Evolutionary conservation across 805 yeast genomes (phyloP).

Genomic region (Kodamaea kaohsiungensis): DNA sequence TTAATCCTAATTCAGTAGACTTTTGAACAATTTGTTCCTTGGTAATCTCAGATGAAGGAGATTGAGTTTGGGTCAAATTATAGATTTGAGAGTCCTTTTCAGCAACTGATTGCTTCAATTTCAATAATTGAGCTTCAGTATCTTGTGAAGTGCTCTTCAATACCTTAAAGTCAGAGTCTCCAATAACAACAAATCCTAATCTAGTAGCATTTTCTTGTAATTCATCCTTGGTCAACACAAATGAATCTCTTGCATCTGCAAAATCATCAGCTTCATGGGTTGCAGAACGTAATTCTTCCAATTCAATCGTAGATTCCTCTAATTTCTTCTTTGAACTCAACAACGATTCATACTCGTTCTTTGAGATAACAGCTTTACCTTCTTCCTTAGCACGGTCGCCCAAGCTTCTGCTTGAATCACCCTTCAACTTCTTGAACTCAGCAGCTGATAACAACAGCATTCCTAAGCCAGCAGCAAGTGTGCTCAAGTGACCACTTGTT

Average conservation of each 20-base stretch:
- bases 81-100: constrained; percentile 32
- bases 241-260: constrained; percentile 33
- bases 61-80: constrained; percentile 18
- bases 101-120: constrained; percentile 25
- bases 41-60: constrained; percentile 12
- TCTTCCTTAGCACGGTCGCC: constrained; percentile 24
- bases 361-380: constrained; percentile 25
- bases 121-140: constrained; percentile 21
- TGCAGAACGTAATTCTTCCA: background rate
- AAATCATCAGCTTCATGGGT: constrained; percentile 10
- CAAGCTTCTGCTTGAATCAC: constrained; percentile 2
- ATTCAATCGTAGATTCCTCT: background rate
- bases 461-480: constrained; percentile 3
- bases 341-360: constrained; percentile 17
- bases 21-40: constrained; percentile 24
- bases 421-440: constrained; percentile 6
- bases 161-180: constrained; percentile 20
- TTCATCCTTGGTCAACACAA: constrained; percentile 28
- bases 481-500: background rate
- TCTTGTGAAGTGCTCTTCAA: constrained; percentile 17
- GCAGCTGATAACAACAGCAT: constrained; percentile 2
- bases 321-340: constrained; percentile 1
- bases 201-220: constrained; percentile 25
- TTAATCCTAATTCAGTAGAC: constrained; percentile 34
- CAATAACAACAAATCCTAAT: constrained; percentile 26